Base-by-base conservation (phyloP, 768 basidiomycete species). In the Candolleomyces eurysporus region DNA sequence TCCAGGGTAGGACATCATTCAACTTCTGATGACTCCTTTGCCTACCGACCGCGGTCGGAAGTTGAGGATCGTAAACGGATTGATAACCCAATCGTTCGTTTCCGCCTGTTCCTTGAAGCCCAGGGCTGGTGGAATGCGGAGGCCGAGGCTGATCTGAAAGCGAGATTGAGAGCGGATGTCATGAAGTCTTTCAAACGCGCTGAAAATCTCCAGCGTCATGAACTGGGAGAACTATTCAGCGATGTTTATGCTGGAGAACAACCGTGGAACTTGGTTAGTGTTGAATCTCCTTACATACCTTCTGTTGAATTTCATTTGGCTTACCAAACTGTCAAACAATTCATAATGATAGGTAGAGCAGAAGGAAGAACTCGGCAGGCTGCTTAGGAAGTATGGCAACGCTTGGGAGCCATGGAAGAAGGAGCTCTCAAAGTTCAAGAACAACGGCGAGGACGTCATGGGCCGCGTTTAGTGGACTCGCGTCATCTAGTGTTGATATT, bases 11-110 rank as follows among this genome's bases (percentile, higher is more conserved):
- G 94, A n/a, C 94, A 98, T 70, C 94, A 96, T 71, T 94, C 92
- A 17, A 96, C 92, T 0, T 96, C 95, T 10, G 96, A 98, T 68
- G 95, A 98, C 73, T 96, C 94, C 5, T 96, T 92, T 68, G 95
- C 94, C 21, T 98, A 98, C 72, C 87, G 95, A 45, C 82, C 91
- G 1, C 84, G 91, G 19, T 84, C 92, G 59, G 96, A 96, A 68
- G 96, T 97, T 32, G 92, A 96, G 73, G 90, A 95, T 66, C 85
- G 90, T 68, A 95, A 93, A 76, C 88, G 91, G 36, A 86, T 97
- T 59, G 92, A 96, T 63, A 95, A 96, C 70, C 94, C 94, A 2
- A 85, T 94, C 61, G 81, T 82, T 26, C 88, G 94, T 32, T 92
- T 96, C 75, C 83, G 92, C n/a, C 71, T 89, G 19, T 97, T 86